These are phyloP conservation scores for Neonectria coccinea DNA, from an alignment of 2,329 filamentous ascomycete genomes.

Conservation along the genomic window DNA sequence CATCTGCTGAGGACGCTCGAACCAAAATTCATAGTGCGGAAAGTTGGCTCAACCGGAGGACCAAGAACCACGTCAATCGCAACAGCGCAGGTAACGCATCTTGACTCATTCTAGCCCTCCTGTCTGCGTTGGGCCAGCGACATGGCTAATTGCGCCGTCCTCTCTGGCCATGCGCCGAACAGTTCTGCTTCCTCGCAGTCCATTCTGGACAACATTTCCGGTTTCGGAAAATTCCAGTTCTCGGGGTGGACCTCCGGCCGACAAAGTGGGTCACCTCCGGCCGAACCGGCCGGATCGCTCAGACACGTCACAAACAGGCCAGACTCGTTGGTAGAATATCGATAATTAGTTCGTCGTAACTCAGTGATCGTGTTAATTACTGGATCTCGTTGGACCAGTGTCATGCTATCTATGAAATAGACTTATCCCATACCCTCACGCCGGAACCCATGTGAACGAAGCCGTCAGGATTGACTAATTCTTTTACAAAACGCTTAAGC, in stretches of 20 bases:
- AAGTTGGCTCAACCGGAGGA: no score
- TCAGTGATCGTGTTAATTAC: constrained; percentile 30
- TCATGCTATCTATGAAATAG: constrained; percentile 34
- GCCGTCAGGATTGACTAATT: constrained; percentile 20
- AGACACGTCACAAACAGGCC: not conserved
- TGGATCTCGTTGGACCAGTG: constrained; percentile 27
- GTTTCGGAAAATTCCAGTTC: not conserved
- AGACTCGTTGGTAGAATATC: not conserved
- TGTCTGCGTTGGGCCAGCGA: no score
- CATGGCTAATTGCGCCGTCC: no score
- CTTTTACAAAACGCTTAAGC: constrained; percentile 30
- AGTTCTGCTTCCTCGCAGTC: no score
- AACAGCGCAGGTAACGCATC: no score
- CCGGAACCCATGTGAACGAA: constrained; percentile 30
- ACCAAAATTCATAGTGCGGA: no score
- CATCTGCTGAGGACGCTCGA: no score
- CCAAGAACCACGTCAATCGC: no score
- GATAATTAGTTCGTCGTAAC: constrained; percentile 19
- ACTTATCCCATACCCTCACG: constrained; percentile 32
- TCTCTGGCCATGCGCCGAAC: no score
- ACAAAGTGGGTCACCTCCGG: not conserved
- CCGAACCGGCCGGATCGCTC: not conserved
- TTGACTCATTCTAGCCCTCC: no score
- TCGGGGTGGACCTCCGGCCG: no score
- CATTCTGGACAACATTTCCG: not conserved